These are phyloP conservation scores for Epichloe sylvatica DNA, from an alignment of 2,329 filamentous ascomycete species.

Conservation along the genomic window DNA sequence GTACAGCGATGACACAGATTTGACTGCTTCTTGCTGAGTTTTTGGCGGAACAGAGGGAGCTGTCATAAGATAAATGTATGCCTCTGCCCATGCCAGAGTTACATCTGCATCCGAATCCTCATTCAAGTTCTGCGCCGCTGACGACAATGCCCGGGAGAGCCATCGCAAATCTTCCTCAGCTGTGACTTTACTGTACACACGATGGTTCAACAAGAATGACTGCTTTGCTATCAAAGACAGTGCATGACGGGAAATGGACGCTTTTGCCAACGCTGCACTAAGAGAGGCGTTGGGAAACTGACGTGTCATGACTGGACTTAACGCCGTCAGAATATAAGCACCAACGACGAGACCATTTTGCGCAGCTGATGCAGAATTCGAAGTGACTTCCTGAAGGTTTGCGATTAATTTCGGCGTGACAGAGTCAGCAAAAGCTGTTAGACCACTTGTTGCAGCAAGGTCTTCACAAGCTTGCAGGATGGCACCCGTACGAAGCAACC, in stretches of 20 bases:
- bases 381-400: conserved; percentile 61
- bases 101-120: conserved; percentile 33
- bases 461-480: conserved; percentile 46
- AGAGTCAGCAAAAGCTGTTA: conserved; percentile 37
- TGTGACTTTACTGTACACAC: conserved; percentile 69
- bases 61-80: conserved; percentile 65
- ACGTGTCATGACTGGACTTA: conserved; percentile 42
- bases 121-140: conserved; percentile 41
- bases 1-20: conserved; percentile 52
- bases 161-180: conserved; percentile 65
- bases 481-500: conserved; percentile 63
- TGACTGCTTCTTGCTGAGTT: conserved; percentile 49
- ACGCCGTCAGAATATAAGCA: conserved; percentile 58
- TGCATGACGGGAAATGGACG: conserved; percentile 48
- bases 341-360: conserved; percentile 73
- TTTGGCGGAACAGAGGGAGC: conserved; percentile 44
- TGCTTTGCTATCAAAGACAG: conserved; percentile 63
- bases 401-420: conserved; percentile 45
- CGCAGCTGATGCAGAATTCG: conserved; percentile 64
- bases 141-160: conserved; percentile 56
- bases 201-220: conserved; percentile 73
- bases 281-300: conserved; percentile 39
- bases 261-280: conserved; percentile 36
- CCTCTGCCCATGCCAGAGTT: conserved; percentile 67
- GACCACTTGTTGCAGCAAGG: conserved; percentile 31